Conservation (phyloP, 1,284 basidiomycete genomes). For the Volvariella surrecta region DNA sequence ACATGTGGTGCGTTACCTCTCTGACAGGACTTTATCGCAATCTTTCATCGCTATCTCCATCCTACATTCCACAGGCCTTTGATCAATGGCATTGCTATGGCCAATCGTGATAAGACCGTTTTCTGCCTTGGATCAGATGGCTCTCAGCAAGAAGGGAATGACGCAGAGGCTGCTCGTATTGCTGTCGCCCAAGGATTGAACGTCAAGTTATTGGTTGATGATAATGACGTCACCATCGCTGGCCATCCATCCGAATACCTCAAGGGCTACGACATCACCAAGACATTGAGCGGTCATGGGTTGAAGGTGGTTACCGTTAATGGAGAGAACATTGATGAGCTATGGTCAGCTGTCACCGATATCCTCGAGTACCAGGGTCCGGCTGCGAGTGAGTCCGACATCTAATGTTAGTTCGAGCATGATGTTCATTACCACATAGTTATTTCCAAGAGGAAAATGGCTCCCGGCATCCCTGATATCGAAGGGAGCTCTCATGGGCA, state of each 20-base stretch:
- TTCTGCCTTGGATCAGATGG: slow-evolving; percentile 83
- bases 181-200: slow-evolving; percentile 77
- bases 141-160: slow-evolving; percentile 84
- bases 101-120: slow-evolving; percentile 66
- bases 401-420: not conserved
- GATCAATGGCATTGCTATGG: slow-evolving; percentile 76
- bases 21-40: not conserved
- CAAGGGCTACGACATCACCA: slow-evolving; percentile 61
- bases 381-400: slow-evolving; percentile 47
- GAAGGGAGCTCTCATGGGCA: slow-evolving; percentile 75
- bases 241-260: slow-evolving; percentile 81
- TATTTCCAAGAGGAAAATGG: slow-evolving; percentile 71
- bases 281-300: slow-evolving; percentile 75
- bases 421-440: slow-evolving; percentile 28
- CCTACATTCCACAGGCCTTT: slow-evolving; percentile 36
- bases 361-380: slow-evolving; percentile 60
- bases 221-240: slow-evolving; percentile 83
- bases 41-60: slow-evolving; percentile 3
- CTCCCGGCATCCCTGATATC: slow-evolving; percentile 69
- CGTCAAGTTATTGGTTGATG: slow-evolving; percentile 79
- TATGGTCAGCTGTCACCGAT: slow-evolving; percentile 59
- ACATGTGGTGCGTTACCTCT: slow-evolving; percentile 56
- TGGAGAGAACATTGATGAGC: slow-evolving; percentile 70
- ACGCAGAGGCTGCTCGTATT: slow-evolving; percentile 79
- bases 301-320: slow-evolving; percentile 64